Evolutionary conservation across 208 protist genomes (phyloP).

Genomic region (Trypanosoma theileri): DNA sequence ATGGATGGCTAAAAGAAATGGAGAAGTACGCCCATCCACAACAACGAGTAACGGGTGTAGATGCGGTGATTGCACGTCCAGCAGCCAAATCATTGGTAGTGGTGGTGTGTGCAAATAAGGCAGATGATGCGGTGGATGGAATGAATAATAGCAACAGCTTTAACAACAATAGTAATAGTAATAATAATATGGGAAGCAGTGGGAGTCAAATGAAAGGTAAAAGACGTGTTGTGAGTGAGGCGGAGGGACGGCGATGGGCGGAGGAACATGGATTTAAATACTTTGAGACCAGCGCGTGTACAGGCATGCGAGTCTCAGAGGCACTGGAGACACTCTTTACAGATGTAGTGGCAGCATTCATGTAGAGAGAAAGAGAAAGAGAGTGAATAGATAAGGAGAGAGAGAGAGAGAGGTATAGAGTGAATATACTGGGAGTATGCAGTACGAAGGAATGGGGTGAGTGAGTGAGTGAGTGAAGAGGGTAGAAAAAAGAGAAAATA

Average conservation of each 20-base stretch:
- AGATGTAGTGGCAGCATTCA: slow-evolving; percentile 55
- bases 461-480: no score
- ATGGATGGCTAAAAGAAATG: slow-evolving; percentile 74
- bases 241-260: slow-evolving; percentile 63
- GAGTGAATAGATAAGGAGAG: slow-evolving; percentile 28
- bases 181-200: no score
- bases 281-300: slow-evolving; percentile 76
- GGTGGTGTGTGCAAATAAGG: slow-evolving; percentile 73
- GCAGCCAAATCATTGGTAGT: slow-evolving; percentile 34
- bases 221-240: slow-evolving; percentile 52
- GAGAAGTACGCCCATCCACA: slow-evolving; percentile 32
- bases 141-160: no score
- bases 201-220: background rate
- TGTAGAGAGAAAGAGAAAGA: slow-evolving; percentile 35
- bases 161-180: no score
- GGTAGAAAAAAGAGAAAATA: no score
- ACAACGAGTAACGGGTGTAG: background rate
- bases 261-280: slow-evolving; percentile 57
- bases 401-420: slow-evolving; percentile 5
- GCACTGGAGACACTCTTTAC: slow-evolving; percentile 64
- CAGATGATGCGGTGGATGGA: slow-evolving; percentile 39
- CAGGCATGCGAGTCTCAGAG: slow-evolving; percentile 40
- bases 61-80: background rate
- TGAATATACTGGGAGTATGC: no score
- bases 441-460: no score